Evolutionary conservation across 176 grass and related monocot genomes (phyloP).

Genomic region (Cenchrus purpureus): DNA sequence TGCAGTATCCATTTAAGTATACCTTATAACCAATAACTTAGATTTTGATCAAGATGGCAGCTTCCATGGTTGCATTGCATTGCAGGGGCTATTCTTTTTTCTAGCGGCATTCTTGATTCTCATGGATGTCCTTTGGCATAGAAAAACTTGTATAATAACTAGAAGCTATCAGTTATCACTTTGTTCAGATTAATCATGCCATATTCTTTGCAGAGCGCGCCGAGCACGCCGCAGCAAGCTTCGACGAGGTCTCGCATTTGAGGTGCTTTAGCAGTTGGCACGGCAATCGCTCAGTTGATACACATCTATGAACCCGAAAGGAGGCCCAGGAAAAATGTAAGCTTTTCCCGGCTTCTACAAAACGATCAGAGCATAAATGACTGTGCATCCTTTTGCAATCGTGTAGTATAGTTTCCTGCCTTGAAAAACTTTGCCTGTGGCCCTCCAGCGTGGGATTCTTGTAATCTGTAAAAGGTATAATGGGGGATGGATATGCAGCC

Average conservation of each 20-base stretch:
- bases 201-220: constrained; percentile 44
- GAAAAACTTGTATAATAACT: background rate
- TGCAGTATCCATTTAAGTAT: background rate
- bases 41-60: background rate
- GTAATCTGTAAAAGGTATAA: background rate
- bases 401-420: background rate
- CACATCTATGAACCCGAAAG: background rate
- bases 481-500: background rate
- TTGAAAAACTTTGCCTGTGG: background rate
- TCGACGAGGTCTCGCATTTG: constrained; percentile 55
- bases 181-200: constrained; percentile 22
- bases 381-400: background rate
- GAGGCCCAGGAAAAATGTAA: background rate
- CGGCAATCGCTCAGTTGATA: background rate
- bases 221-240: constrained; percentile 28
- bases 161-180: background rate
- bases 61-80: background rate
- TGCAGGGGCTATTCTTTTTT: background rate
- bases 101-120: background rate
- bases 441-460: background rate
- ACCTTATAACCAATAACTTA: background rate
- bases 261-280: background rate
- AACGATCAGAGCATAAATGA: background rate
- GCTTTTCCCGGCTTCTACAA: constrained; percentile 4
- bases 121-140: background rate